Conservation (phyloP, 768 basidiomycete species). For the Panus rudis region DNA sequence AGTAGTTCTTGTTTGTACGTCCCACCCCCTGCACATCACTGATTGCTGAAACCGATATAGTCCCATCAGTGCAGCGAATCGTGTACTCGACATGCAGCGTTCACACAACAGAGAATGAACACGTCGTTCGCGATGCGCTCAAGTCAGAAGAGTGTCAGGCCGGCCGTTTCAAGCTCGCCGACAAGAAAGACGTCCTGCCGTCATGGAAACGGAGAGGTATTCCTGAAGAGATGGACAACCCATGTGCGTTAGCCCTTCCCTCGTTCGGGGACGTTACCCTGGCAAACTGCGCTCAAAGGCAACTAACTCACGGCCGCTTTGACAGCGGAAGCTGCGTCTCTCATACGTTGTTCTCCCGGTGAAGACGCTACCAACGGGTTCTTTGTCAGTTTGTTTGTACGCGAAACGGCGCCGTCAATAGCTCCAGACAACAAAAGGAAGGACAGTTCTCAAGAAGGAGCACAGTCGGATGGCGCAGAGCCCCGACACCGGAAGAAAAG, state of each 20-base stretch:
- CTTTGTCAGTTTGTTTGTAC: conserved; percentile 93
- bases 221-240: conserved; percentile 49
- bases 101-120: conserved; percentile 88
- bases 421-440: conserved; percentile 2
- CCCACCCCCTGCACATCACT: neutral
- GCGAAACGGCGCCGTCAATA: conserved; percentile 4
- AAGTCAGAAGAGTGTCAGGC: conserved; percentile 58
- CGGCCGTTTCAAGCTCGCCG: conserved; percentile 63
- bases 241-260: conserved; percentile 35
- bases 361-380: conserved; percentile 94
- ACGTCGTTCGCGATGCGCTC: conserved; percentile 74
- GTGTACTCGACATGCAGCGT: conserved; percentile 99
- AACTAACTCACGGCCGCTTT: too few relatives aligned
- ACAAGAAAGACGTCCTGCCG: conserved; percentile 61
- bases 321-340: conserved; percentile 47
- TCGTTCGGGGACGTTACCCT: too few relatives aligned
- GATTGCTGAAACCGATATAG: conserved; percentile 30
- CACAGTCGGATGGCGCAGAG: conserved; percentile 1
- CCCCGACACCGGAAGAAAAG: conserved; percentile 8
- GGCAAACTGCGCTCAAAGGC: too few relatives aligned
- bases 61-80: conserved; percentile 70
- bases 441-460: conserved; percentile 13
- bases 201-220: conserved; percentile 79
- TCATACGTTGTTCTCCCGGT: conserved; percentile 69
- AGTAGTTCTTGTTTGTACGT: conserved; percentile 16